phyloP scores from a whole-genome alignment of 495 filamentous ascomycete species.

The Hypomontagnella monticulosa region DNA sequence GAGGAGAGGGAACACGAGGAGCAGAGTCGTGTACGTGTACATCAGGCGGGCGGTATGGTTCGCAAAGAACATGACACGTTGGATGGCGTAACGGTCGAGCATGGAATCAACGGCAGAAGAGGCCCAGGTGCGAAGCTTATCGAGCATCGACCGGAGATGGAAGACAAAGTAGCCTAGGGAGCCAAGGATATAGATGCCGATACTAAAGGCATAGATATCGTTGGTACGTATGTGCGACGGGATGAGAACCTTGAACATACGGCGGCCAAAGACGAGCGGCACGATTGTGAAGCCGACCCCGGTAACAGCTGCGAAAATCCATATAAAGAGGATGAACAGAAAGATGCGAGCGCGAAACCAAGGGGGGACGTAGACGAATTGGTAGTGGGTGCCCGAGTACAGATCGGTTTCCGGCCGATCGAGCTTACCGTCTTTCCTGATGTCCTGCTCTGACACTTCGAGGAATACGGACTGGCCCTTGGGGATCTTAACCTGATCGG shows the following conservation, averaged over 20 bases:
- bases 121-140: constrained; percentile 45
- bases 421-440: constrained; percentile 65
- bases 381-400: constrained; percentile 76
- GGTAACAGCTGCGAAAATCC: constrained; percentile 92
- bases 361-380: constrained; percentile 89
- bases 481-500: constrained; percentile 91
- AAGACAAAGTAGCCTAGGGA: constrained; percentile 66
- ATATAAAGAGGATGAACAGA: constrained; percentile 87
- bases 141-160: constrained; percentile 60
- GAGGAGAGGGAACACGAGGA: constrained; percentile 81
- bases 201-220: constrained; percentile 95
- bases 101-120: constrained; percentile 39
- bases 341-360: constrained; percentile 82
- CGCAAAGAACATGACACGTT: constrained; percentile 34
- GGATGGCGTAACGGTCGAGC: constrained; percentile 49
- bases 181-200: constrained; percentile 82
- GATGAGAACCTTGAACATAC: constrained; percentile 73
- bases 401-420: constrained; percentile 66
- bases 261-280: constrained; percentile 84
- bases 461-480: constrained; percentile 85
- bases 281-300: constrained; percentile 87
- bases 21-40: constrained; percentile 78
- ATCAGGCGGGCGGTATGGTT: constrained; percentile 58
- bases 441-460: constrained; percentile 77
- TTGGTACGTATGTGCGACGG: constrained; percentile 77